Evolutionary conservation across 73 alveolate species (phyloP).

Genomic region (Paramecium pentaurelia): DNA sequence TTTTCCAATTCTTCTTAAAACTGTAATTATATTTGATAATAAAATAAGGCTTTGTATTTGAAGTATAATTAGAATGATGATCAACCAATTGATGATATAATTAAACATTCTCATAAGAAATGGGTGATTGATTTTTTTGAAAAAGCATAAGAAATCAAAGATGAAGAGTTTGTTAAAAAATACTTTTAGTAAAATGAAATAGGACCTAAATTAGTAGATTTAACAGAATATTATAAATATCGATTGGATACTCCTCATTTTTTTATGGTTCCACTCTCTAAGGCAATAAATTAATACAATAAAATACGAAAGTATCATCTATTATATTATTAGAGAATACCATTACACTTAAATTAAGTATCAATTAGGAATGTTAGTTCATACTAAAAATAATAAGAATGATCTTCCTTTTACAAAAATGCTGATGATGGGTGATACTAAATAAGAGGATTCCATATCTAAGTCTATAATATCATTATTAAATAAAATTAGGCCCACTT

Average conservation of each 20-base stretch:
- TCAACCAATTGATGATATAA: background rate
- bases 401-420: background rate
- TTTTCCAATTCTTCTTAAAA: background rate
- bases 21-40: background rate
- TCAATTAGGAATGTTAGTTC: background rate
- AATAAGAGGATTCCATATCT: background rate
- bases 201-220: background rate
- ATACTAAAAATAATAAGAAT: background rate
- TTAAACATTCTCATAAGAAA: background rate
- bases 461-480: background rate
- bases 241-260: background rate
- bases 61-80: background rate
- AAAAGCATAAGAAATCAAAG: background rate
- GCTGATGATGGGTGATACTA: background rate
- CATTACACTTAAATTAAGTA: background rate
- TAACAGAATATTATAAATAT: constrained; percentile 12
- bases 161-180: background rate
- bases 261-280: background rate
- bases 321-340: background rate
- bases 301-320: background rate
- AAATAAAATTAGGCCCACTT: background rate
- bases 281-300: background rate
- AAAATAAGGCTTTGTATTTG: background rate
- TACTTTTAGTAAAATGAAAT: background rate
- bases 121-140: constrained; percentile 1